Evolutionary conservation across 2,329 filamentous ascomycete genomes (phyloP).

Genomic region (Aspergillus tubingensis): DNA sequence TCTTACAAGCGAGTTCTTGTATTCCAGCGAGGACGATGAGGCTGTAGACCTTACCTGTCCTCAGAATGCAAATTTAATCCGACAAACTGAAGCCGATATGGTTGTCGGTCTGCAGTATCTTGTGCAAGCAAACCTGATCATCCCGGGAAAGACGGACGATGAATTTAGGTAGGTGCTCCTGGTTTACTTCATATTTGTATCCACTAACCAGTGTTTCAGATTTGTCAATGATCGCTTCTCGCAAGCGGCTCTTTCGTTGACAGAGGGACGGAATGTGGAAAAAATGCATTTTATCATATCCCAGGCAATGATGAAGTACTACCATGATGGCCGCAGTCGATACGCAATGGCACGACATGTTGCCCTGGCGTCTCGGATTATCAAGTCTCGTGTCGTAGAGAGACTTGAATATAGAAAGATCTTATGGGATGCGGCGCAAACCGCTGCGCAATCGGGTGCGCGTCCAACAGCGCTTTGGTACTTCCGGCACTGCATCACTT

Average conservation of each 20-base stretch:
- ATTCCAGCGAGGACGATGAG: constrained; percentile 51
- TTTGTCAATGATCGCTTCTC: constrained; percentile 89
- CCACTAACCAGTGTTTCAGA: constrained; percentile 39
- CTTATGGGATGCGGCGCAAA: constrained; percentile 75
- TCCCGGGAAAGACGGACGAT: constrained; percentile 81
- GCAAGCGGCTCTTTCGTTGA: constrained; percentile 69
- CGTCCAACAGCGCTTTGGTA: constrained; percentile 80
- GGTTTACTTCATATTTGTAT: constrained; percentile 7
- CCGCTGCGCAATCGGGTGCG: constrained; percentile 78
- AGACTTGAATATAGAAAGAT: constrained; percentile 72
- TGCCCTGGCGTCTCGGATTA: constrained; percentile 72
- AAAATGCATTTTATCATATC: constrained; percentile 93
- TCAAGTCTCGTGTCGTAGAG: constrained; percentile 64
- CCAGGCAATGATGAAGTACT: constrained; percentile 75
- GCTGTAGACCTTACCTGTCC: constrained; percentile 38
- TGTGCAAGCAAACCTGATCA: constrained; percentile 76
- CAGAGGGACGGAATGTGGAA: constrained; percentile 64
- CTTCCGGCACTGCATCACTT: constrained; percentile 71
- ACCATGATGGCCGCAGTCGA: constrained; percentile 61
- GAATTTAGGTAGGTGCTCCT: constrained; percentile 59
- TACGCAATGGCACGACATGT: constrained; percentile 81
- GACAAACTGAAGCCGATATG: constrained; percentile 64
- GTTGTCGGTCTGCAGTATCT: constrained; percentile 78
- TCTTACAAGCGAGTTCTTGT: constrained; percentile 72
- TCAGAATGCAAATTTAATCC: constrained; percentile 50